Evolutionary conservation across 2,329 filamentous ascomycete species (phyloP), one percentile per base, ranked within the genome.

Genomic region (Basipetospora sp.): DNA sequence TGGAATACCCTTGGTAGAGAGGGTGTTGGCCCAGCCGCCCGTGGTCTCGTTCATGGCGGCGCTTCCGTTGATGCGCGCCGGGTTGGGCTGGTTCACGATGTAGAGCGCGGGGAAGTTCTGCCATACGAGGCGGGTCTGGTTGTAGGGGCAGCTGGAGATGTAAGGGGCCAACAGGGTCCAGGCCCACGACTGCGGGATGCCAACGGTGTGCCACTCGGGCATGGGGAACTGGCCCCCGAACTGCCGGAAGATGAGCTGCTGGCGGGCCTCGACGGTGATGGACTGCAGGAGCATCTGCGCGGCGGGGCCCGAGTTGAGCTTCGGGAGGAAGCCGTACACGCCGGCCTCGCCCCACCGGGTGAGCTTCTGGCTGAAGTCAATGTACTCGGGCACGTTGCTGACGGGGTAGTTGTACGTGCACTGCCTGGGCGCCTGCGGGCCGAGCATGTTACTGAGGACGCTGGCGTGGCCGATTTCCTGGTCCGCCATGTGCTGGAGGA

Each of bases 321-420:
- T 83, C 36, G 75, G 69, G 44, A 87, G 63, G 61, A 88, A 90
- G 1, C 83, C 82, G 59, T 82, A 86, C 2, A 87, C 81, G 33
- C 82, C 80, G 9, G 77, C 71, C 54, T 90, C 83, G 34, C 82
- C 82, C 56, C 71, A 85, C 25, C 81, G 77, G 1, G 84, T 90
- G n/a, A 90, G 59, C 57, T 86, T 86, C 59, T 88, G 81, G 56
- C 73, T 77, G 60, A 90, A 90, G 61, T 90, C 83, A 48, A 90
- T 64, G 51, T 74, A 88, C 55, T 90, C 82, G 38, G 67, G 71
- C 1, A 88, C 75, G 22, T 73, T 86, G 39, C 62, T 71, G 51
- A 74, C 82, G 1, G 83, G 83, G 52, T 90, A 90, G 60, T 85
- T 75, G 63, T 92, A 92, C 0, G 69, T 77, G 62, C 83, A 90